Evolutionary conservation across 176 grass and related monocot species (phyloP), one percentile per base, ranked within the genome.

Genomic region (Canna indica): DNA sequence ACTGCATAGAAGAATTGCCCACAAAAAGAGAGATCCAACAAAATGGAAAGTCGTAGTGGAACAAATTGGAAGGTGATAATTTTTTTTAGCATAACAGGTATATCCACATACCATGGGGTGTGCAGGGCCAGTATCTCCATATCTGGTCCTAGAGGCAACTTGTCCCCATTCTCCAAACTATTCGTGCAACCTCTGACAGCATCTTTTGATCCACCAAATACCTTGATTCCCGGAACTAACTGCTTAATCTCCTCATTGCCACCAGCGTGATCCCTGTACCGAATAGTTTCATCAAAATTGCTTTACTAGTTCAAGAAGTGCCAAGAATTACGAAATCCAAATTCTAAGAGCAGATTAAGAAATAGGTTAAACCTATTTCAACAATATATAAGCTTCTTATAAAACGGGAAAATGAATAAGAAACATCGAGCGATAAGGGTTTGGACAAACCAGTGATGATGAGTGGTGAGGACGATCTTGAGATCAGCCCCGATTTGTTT

Each of bases 151-250:
- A 97, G 34, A 29, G 88, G 80, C 36, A 97, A 70, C 65, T 92
- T 92, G 30, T 80, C 87, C 52, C 88, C 88, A 75, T 92, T 97
- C 68, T 92, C 86, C 48, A 97, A 77, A 30, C 83, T 74, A 79
- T 92, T 72, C 30, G 88, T 97, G 79, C 88, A 97, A 30, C 88
- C 93, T 76, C 73, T 81, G 22, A 97, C 93, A 67, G 89, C 78
- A 75, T 97, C 93, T 39, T 92, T 36, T 26, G 93, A 92, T 70
- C 93, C 93, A 4, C 93, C 93, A 59, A 81, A 97, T 29, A 97
- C 84, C 79, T 90, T 97, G 70, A 97, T 90, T 32, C 80, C 86
- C 36, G 93, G 88, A 20, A 97, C 80, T 45, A 77, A 79, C 60
- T 41, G 18, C 32, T 42, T 66, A 68, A 97, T 85, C 80, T 97